Base-by-base conservation (phyloP, 768 basidiomycete genomes). In the Mycena floridula region DNA sequence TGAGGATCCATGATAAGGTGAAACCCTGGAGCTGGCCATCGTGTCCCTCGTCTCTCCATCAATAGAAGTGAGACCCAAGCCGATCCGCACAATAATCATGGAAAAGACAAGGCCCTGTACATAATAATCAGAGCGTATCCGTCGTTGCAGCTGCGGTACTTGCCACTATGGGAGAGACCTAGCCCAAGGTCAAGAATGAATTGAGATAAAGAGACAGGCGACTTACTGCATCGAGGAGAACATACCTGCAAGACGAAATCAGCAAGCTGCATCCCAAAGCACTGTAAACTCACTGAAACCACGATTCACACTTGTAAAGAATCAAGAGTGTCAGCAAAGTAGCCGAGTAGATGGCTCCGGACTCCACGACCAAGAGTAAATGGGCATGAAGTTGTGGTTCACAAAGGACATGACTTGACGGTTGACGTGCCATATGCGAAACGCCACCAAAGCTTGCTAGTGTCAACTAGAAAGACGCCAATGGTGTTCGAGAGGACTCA, bases 31-130 rank as follows among this genome's bases (percentile, higher is more conserved):
- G n/a, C n/a, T n/a, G n/a, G n/a, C n/a, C n/a, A n/a, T n/a, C n/a
- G n/a, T n/a, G n/a, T n/a, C n/a, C n/a, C n/a, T n/a, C n/a, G n/a
- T n/a, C n/a, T n/a, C n/a, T n/a, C n/a, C n/a, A n/a, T n/a, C n/a
- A n/a, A n/a, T n/a, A n/a, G n/a, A n/a, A n/a, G n/a, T n/a, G n/a
- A n/a, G n/a, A n/a, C n/a, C n/a, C n/a, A n/a, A n/a, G n/a, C n/a
- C n/a, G n/a, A n/a, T n/a, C n/a, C 59, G 58, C 16, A 59, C 56
- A 44, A 61, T 64, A 43, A 64, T 62, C 21, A 59, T 46, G 16
- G 54, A 56, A 45, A 64, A 64, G 3, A 59, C 58, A 42, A 60
- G 50, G 20, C 59, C 60, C 44, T 51, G 35, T 16, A 27, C n/a
- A 26, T 11, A 40, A 44, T 13, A 35, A 18, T 41, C 9, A 44